Percentiles rank a stretch among this genome's conserved stretches.
These are phyloP conservation scores for Carnegiea gigantea DNA, from an alignment of 179 eudicot genomes.

Conservation along the genomic window DNA sequence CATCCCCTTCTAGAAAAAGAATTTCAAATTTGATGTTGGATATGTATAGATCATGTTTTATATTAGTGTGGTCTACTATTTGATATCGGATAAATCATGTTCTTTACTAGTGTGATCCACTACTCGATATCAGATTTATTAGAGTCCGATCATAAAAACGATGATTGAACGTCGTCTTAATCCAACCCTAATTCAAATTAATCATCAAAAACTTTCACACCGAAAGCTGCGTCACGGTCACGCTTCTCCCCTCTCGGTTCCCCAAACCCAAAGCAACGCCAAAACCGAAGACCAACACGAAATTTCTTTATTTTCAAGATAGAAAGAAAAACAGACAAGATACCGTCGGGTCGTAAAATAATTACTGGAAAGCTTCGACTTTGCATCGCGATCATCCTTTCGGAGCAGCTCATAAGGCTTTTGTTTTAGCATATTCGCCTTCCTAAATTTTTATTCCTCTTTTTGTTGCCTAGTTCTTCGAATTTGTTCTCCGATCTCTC, in stretches of 20 bases:
- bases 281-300: neutral
- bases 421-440: neutral
- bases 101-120: too few relatives aligned
- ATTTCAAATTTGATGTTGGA: too few relatives aligned
- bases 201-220: neutral
- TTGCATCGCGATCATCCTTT: neutral
- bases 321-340: neutral
- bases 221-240: neutral
- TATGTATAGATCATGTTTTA: too few relatives aligned
- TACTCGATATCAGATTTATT: too few relatives aligned
- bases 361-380: neutral
- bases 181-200: too few relatives aligned
- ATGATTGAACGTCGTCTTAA: too few relatives aligned
- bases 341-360: neutral
- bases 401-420: neutral
- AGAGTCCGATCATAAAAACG: too few relatives aligned
- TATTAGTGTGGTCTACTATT: too few relatives aligned
- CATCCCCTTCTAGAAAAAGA: too few relatives aligned
- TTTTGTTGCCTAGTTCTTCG: neutral
- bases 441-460: neutral
- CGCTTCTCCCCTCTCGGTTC: neutral
- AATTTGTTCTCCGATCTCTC: neutral
- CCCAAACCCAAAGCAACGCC: neutral
- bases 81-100: too few relatives aligned
- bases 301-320: neutral